phyloP scores from a whole-genome alignment of 768 basidiomycete genomes.

The Chalciporus piperatus region DNA sequence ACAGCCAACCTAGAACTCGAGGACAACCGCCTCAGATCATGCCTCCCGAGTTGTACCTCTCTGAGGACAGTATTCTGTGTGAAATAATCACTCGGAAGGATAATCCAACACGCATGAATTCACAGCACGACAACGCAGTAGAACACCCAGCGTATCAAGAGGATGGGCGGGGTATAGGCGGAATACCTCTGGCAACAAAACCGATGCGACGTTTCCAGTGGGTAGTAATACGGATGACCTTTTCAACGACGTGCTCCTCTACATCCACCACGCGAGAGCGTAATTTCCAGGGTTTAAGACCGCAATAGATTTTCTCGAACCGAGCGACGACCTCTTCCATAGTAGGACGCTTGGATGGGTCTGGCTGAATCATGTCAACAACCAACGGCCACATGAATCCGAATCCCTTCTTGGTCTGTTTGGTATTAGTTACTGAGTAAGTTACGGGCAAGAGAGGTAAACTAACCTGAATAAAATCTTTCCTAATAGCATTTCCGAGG shows the following conservation, averaged over 20 bases:
- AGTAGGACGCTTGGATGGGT: conserved; percentile 20
- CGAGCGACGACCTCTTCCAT: conserved; percentile 21
- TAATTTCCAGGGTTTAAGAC: conserved; percentile 11
- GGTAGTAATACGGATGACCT: conserved; percentile 2
- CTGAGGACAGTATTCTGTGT: too few relatives aligned
- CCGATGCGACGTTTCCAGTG: conserved; percentile 27
- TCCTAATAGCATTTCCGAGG: conserved; percentile 37
- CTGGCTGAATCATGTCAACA: conserved; percentile 19
- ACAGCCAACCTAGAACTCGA: too few relatives aligned
- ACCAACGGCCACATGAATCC: conserved; percentile 23
- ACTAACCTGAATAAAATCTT: conserved; percentile 34
- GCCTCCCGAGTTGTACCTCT: too few relatives aligned
- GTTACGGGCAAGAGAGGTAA: too few relatives aligned
- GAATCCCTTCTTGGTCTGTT: conserved; percentile 9
- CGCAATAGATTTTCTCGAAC: conserved; percentile 11
- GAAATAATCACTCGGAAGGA: too few relatives aligned
- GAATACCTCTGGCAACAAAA: conserved; percentile 10
- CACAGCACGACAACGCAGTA: too few relatives aligned
- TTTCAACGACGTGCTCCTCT: conserved; percentile 12
- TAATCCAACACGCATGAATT: neutral
- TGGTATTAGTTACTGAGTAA: too few relatives aligned
- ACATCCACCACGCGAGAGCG: conserved; percentile 28
- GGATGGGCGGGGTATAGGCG: conserved; percentile 8
- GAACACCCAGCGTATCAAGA: neutral
- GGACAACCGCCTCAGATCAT: too few relatives aligned